phyloP scores from a whole-genome alignment of 2,329 filamentous ascomycete genomes.

The Aspergillus sclerotialis region DNA sequence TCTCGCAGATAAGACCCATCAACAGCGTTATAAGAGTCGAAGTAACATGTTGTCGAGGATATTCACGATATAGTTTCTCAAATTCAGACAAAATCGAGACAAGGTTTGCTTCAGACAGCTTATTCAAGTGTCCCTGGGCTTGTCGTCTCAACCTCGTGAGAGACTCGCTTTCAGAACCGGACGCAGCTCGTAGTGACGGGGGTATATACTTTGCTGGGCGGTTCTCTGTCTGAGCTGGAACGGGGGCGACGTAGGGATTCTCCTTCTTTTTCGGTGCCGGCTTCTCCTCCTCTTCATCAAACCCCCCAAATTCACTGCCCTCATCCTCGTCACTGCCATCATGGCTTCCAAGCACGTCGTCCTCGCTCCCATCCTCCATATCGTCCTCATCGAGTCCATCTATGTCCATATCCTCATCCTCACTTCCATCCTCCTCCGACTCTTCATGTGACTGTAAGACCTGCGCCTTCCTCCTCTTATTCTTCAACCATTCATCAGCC shows the following conservation, averaged over 20 bases:
- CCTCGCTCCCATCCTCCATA: conserved; percentile 23
- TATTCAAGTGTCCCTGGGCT: conserved; percentile 82
- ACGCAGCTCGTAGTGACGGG: conserved; percentile 66
- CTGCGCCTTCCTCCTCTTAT: conserved; percentile 50
- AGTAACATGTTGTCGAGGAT: conserved; percentile 84
- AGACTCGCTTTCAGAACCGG: conserved; percentile 59
- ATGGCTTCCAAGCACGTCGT: conserved; percentile 19
- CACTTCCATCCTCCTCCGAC: conserved; percentile 15
- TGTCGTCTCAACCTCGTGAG: conserved; percentile 67
- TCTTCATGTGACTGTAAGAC: conserved; percentile 17
- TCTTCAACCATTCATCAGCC: conserved; percentile 53
- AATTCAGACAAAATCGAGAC: conserved; percentile 75
- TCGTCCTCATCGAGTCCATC: conserved; percentile 25
- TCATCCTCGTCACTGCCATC: conserved; percentile 26
- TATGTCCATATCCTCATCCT: conserved; percentile 25
- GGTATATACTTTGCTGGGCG: conserved; percentile 71
- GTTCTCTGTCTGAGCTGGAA: conserved; percentile 36
- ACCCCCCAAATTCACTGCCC: conserved; percentile 29
- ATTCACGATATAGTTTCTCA: conserved; percentile 73
- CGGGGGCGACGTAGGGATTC: conserved; percentile 82
- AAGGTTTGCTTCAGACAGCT: conserved; percentile 85
- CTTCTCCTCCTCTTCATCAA: conserved; percentile 35
- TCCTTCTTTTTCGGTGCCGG: conserved; percentile 52
- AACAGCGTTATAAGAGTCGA: conserved; percentile 70
- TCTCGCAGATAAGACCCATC: conserved; percentile 70